Conservation (phyloP, 2,329 filamentous ascomycete species). For the Chrysoporthe austroafricana region DNA sequence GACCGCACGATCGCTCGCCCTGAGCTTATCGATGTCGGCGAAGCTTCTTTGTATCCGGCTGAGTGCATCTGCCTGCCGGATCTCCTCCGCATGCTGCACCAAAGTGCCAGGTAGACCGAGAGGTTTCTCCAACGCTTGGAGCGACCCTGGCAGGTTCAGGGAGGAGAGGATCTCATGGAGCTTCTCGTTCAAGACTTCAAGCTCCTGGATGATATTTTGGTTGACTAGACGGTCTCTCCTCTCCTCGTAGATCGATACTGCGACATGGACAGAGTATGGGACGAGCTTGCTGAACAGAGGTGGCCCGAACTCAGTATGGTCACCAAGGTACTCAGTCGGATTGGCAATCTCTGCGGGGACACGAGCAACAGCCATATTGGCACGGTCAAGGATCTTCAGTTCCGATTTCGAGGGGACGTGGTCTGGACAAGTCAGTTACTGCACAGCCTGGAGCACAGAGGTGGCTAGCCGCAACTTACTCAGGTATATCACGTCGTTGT, state of each 20-base stretch:
- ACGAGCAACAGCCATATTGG: conserved; percentile 82
- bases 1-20: conserved; percentile 73
- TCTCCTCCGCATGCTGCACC: conserved; percentile 89
- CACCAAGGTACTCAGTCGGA: conserved; percentile 78
- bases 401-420: conserved; percentile 87
- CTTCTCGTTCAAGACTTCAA: conserved; percentile 79
- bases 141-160: conserved; percentile 84
- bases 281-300: conserved; percentile 90
- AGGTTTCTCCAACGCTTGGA: conserved; percentile 94
- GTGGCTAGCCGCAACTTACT: conserved; percentile 51
- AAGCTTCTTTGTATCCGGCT: conserved; percentile 78
- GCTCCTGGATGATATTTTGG: conserved; percentile 80
- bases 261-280: conserved; percentile 92
- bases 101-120: conserved; percentile 84
- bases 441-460: too few species aligned
- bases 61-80: conserved; percentile 86
- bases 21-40: conserved; percentile 88
- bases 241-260: conserved; percentile 93
- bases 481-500: conserved; percentile 95
- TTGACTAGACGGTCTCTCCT: conserved; percentile 88
- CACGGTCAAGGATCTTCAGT: conserved; percentile 81
- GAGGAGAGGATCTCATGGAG: conserved; percentile 80
- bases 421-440: conserved; percentile 49
- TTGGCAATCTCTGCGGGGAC: conserved; percentile 82
- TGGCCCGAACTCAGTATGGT: conserved; percentile 78